These are phyloP conservation scores for Colletotrichum sp. DNA, from an alignment of 2,329 filamentous ascomycete genomes.

Conservation along the genomic window DNA sequence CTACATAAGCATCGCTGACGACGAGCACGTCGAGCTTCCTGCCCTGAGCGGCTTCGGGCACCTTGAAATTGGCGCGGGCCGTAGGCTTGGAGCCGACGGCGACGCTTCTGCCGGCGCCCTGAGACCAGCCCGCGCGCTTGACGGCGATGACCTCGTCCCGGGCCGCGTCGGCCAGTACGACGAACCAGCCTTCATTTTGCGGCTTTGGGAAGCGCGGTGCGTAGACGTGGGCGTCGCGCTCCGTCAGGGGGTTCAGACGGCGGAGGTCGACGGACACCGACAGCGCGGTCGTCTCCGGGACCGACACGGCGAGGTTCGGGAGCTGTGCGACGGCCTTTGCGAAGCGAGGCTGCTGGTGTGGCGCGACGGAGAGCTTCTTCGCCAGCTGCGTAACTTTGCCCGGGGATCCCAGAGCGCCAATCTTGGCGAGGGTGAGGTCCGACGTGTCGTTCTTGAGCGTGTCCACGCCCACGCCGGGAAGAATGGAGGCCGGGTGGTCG, in stretches of 20 bases:
- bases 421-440: conserved; percentile 43
- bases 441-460: conserved; percentile 42
- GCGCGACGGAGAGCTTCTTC: conserved; percentile 55
- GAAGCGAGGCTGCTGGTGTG: conserved; percentile 50
- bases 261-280: conserved; percentile 68
- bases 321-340: conserved; percentile 67
- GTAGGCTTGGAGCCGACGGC: conserved; percentile 51
- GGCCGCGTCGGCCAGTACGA: conserved; percentile 71
- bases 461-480: conserved; percentile 70
- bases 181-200: conserved; percentile 93
- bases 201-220: conserved; percentile 92
- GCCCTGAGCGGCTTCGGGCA: conserved; percentile 58
- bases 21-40: conserved; percentile 76
- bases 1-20: conserved; percentile 87
- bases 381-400: conserved; percentile 48
- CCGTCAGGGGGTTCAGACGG: conserved; percentile 69
- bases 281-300: conserved; percentile 65
- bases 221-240: conserved; percentile 77
- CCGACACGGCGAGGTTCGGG: conserved; percentile 70
- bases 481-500: conserved; percentile 78
- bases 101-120: conserved; percentile 27
- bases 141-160: conserved; percentile 83
- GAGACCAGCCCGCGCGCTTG: conserved; percentile 81
- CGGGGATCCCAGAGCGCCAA: conserved; percentile 38
- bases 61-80: conserved; percentile 62